Evolutionary conservation across 352 stramenopile species (phyloP).

Genomic region (Phytophthora vignae): DNA sequence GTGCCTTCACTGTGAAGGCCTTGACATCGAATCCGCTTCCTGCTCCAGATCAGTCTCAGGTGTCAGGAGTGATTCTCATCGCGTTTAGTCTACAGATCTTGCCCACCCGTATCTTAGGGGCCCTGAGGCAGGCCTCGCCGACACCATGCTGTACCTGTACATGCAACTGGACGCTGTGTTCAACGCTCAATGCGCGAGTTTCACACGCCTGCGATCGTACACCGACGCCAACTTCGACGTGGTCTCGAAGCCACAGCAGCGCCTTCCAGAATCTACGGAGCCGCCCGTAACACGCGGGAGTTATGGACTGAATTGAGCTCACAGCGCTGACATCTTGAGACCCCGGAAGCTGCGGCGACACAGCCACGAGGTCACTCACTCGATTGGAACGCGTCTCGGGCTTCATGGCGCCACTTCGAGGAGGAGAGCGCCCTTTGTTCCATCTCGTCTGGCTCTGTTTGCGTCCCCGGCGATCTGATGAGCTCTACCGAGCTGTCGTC

Average conservation of each 20-base stretch:
- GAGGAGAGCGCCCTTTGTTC: background rate
- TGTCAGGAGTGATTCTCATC: background rate
- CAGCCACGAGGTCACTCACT: background rate
- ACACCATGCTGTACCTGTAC: too few relatives aligned
- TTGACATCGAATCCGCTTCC: too few relatives aligned
- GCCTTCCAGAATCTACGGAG: background rate
- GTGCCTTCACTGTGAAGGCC: too few relatives aligned
- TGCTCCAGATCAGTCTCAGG: slow-evolving; percentile 2
- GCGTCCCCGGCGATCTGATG: too few relatives aligned
- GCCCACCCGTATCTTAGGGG: too few relatives aligned
- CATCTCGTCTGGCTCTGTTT: background rate
- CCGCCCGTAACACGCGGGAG: background rate
- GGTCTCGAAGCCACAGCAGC: background rate
- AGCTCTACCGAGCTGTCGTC: background rate
- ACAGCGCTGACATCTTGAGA: background rate
- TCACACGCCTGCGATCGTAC: too few relatives aligned
- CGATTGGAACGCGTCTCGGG: background rate
- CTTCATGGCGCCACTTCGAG: background rate
- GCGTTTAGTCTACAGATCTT: too few relatives aligned
- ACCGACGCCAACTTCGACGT: background rate
- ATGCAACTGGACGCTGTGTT: too few relatives aligned
- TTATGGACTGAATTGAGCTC: background rate
- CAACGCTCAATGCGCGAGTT: too few relatives aligned
- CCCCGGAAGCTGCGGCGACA: too few relatives aligned
- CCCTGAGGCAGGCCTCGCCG: too few relatives aligned